Conservation (phyloP, 2,329 filamentous ascomycete genomes). For the Talaromyces sp. region DNA sequence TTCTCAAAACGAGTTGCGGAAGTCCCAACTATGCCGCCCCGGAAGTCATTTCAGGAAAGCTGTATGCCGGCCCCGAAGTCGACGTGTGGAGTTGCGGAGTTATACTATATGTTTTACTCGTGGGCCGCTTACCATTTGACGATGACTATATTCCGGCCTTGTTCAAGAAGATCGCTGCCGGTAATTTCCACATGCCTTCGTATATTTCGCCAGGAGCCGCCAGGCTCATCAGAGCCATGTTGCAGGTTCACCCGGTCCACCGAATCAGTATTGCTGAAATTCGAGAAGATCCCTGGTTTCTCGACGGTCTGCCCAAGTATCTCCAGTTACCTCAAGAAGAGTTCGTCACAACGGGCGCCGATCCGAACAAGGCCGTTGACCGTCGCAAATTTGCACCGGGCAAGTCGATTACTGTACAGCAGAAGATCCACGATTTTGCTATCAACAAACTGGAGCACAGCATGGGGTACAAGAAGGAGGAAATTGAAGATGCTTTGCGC, state of each 20-base stretch:
- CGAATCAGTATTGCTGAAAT: conserved; percentile 93
- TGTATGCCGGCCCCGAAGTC: conserved; percentile 95
- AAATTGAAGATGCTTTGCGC: conserved; percentile 89
- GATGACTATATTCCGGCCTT: conserved; percentile 97
- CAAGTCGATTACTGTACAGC: conserved; percentile 72
- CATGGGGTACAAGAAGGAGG: conserved; percentile 93
- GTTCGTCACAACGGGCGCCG: conserved; percentile 88
- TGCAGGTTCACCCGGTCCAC: conserved; percentile 91
- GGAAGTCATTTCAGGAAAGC: conserved; percentile 94
- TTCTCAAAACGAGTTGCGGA: conserved; percentile 96
- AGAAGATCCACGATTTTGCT: conserved; percentile 86
- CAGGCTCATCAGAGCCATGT: conserved; percentile 79
- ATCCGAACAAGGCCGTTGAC: conserved; percentile 86
- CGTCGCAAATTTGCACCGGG: conserved; percentile 75
- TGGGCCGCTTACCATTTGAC: conserved; percentile 79
- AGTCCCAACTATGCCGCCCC: conserved; percentile 98
- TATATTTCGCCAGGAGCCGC: conserved; percentile 82
- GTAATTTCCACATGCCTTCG: conserved; percentile 84
- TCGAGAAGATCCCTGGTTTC: conserved; percentile 89
- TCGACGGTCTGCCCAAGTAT: conserved; percentile 79
- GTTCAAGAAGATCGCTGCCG: conserved; percentile 95
- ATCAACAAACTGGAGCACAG: conserved; percentile 95
- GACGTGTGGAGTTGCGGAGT: conserved; percentile 76
- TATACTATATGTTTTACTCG: conserved; percentile 63
- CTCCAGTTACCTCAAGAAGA: conserved; percentile 84